Evolutionary conservation across 768 basidiomycete genomes (phyloP).

Genomic region (Tulasnella sp.): DNA sequence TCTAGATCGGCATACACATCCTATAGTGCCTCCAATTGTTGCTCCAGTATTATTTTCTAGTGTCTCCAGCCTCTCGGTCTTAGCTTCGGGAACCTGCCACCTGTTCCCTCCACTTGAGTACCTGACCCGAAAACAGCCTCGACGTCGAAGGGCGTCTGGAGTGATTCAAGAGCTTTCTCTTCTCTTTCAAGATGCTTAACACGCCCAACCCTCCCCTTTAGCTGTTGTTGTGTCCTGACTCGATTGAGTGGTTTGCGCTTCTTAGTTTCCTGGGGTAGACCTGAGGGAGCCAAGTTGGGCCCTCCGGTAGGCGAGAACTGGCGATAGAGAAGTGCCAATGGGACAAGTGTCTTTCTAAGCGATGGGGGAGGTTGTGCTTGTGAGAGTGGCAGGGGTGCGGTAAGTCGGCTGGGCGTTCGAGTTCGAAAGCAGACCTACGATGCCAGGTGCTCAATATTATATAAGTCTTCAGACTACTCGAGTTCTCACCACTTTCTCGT

Average conservation of each 20-base stretch:
- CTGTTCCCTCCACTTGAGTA: conserved; percentile 33
- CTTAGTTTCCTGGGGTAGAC: neutral
- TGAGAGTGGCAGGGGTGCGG: conserved; percentile 32
- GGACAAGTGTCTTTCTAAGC: conserved; percentile 59
- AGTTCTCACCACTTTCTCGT: conserved; percentile 45
- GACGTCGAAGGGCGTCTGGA: conserved; percentile 62
- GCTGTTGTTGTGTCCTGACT: conserved; percentile 32
- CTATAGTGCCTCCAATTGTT: conserved; percentile 45
- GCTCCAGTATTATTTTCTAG: no score
- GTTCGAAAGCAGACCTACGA: conserved; percentile 23
- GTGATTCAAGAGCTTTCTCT: conserved; percentile 59
- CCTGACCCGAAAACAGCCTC: conserved; percentile 39
- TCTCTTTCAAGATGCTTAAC: conserved; percentile 53
- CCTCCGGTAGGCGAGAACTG: conserved; percentile 53
- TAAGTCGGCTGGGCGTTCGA: conserved; percentile 24
- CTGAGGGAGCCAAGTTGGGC: conserved; percentile 38
- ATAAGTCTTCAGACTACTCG: conserved; percentile 6
- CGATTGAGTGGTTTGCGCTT: conserved; percentile 31
- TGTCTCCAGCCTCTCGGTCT: conserved; percentile 25
- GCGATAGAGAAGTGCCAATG: conserved; percentile 57
- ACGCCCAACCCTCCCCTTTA: conserved; percentile 35
- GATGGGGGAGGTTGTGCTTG: conserved; percentile 49
- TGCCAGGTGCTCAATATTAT: conserved; percentile 2
- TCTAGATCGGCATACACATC: conserved; percentile 43
- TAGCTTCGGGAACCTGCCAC: conserved; percentile 32